A percentile compares a stretch with the other conserved stretches of the same genome.
Conservation (phyloP, 179 eudicot species). For the Carnegiea gigantea region DNA sequence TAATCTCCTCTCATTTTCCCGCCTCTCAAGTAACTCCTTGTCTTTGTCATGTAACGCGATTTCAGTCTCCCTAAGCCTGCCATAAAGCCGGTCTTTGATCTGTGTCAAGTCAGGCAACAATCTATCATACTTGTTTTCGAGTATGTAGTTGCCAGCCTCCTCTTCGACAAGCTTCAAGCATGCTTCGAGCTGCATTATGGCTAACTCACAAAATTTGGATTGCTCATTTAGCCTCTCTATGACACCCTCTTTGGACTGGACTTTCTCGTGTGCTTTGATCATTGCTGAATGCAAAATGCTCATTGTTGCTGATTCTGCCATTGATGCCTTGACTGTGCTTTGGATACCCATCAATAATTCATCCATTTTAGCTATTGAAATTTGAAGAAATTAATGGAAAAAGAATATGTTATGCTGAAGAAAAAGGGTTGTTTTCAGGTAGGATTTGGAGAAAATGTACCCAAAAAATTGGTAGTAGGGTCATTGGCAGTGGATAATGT, state of each 20-base stretch:
- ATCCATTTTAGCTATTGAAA: slow-evolving; percentile 28
- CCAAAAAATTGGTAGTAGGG: neutral
- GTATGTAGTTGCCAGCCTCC: slow-evolving; percentile 27
- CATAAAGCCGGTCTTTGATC: slow-evolving; percentile 37
- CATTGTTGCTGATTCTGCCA: slow-evolving; percentile 53
- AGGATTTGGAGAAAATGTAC: neutral
- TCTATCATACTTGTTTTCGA: slow-evolving; percentile 37
- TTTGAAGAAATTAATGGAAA: neutral
- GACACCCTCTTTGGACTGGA: slow-evolving; percentile 47
- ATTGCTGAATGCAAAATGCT: slow-evolving; percentile 54
- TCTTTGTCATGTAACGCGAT: slow-evolving; percentile 42
- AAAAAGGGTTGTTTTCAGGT: neutral
- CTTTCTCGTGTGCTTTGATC: slow-evolving; percentile 62
- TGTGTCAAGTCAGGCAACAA: slow-evolving; percentile 46
- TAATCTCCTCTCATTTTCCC: slow-evolving; percentile 31
- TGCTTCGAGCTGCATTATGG: slow-evolving; percentile 52
- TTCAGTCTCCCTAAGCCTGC: slow-evolving; percentile 39
- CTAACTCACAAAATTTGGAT: slow-evolving; percentile 61
- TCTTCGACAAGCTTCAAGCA: slow-evolving; percentile 44
- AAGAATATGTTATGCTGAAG: neutral
- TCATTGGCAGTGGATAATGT: neutral
- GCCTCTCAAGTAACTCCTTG: slow-evolving; percentile 11
- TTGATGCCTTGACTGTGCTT: slow-evolving; percentile 32
- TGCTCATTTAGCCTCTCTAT: slow-evolving; percentile 50
- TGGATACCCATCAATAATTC: slow-evolving; percentile 37